phyloP scores from a whole-genome alignment of 2,329 filamentous ascomycete genomes.

The Pseudogymnoascus sp. region DNA sequence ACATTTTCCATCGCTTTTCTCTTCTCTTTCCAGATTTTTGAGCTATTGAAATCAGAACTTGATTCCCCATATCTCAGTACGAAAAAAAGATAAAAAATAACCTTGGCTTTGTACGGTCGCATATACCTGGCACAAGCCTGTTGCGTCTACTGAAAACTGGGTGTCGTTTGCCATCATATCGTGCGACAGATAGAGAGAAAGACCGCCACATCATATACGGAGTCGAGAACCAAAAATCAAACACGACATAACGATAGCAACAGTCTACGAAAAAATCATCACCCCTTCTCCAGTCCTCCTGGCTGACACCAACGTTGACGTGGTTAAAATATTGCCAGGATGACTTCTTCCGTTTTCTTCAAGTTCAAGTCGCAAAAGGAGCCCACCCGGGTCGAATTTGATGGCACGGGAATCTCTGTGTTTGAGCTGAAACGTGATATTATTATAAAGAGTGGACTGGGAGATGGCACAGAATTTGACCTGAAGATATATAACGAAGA shows the following conservation, averaged over 20 bases:
- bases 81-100: conserved; percentile 29
- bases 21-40: conserved; percentile 24
- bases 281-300: not conserved
- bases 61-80: conserved; percentile 30
- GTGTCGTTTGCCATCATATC: conserved; percentile 15
- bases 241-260: not conserved
- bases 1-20: conserved; percentile 16
- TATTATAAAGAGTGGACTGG: conserved; percentile 85
- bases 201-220: not conserved
- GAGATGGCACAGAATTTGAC: conserved; percentile 94
- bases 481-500: conserved; percentile 91
- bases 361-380: conserved; percentile 99
- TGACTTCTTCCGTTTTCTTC: conserved; percentile 84
- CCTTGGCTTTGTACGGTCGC: conserved; percentile 28
- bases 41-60: conserved; percentile 31
- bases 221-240: not conserved
- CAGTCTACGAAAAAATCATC: conserved; percentile 12
- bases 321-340: conserved; percentile 18
- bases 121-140: conserved; percentile 20
- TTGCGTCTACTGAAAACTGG: conserved; percentile 21
- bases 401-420: conserved; percentile 94
- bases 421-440: conserved; percentile 99
- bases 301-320: not conserved
- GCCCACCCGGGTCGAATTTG: conserved; percentile 87
- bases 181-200: conserved; percentile 6